Base-by-base conservation (phyloP, 2,329 filamentous ascomycete species). In the Nigrospora osmanthi region DNA sequence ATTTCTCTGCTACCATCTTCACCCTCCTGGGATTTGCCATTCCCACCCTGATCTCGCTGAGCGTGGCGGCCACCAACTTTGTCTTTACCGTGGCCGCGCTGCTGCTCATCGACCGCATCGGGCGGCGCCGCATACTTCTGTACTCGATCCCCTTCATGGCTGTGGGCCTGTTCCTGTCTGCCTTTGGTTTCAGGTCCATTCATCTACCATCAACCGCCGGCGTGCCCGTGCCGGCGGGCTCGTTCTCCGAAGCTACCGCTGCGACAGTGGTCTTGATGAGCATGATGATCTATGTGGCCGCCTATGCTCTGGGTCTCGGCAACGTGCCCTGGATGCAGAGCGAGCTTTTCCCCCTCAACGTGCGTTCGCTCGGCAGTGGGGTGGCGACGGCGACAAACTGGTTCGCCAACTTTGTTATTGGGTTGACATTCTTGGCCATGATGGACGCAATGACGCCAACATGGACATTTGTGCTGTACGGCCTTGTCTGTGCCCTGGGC, bases 321-420 rank as follows among this genome's bases (percentile, higher is more conserved):
- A 94, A 89, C 55, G 89, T 97, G 3, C 90, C 91, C 0, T 97
- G 91, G 91, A 91, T 95, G 75, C 90, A 95, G 67, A 88, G 84
- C 54, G 91, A 97, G 67, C 76, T 95, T 31, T 96, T 96, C 59
- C 86, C 89, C 1, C 71, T 90, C 40, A 74, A 75, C 30, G 85
- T 89, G 38, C 80, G 87, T 40, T 82, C 83, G 5, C 65, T 88
- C 2, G 87, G 87, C 28, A 87, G 83, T 47, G 82, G 82, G 0
- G 63, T 88, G 6, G 78, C 85, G 2, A 91, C 90, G 9, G 84
- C 83, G 6, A 94, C 87, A 7, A 96, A 80, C 58, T 97, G 91
- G 91, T 78, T 76, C 4, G 82, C 85, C 19, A 97, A 97, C 61
- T 93, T 94, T 48, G 62, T 93, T 15, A 75, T 96, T 1, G 90